A percentile compares a stretch with the other conserved stretches of the same genome.
Evolutionary conservation across 2,329 filamentous ascomycete genomes (phyloP).

Genomic region (Oidium heveae): DNA sequence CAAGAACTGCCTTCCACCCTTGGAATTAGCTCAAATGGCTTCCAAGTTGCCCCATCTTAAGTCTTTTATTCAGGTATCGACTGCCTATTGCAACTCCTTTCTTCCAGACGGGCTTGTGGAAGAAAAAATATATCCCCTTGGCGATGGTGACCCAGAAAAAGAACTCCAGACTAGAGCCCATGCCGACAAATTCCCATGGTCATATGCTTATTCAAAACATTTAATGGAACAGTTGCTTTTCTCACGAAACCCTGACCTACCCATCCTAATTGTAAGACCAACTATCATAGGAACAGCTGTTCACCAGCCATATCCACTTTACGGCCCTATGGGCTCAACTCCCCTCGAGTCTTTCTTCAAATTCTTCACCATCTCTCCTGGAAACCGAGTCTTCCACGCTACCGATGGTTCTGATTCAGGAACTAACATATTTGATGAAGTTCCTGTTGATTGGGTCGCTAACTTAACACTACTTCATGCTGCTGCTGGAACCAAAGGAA

Average conservation of each 20-base stretch:
- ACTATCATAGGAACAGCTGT: conserved; percentile 3
- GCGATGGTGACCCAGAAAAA: too few species aligned
- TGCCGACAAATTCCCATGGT: too few species aligned
- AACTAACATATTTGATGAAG: conserved; percentile 3
- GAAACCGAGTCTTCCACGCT: conserved; percentile 2
- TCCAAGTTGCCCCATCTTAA: conserved; percentile 1
- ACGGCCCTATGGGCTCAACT: conserved; percentile 1
- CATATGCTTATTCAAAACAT: too few species aligned
- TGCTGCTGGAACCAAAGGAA: conserved; percentile 1
- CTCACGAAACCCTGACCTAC: too few species aligned
- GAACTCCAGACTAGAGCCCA: too few species aligned
- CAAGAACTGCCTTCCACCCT: conserved; percentile 2
- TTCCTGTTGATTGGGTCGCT: conserved; percentile 3
- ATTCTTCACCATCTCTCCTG: not conserved
- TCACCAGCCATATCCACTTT: conserved; percentile 2
- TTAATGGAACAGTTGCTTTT: too few species aligned
- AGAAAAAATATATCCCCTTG: too few species aligned
- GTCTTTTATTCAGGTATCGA: conserved; percentile 2
- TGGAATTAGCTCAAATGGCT: conserved; percentile 2
- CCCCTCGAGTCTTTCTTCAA: conserved; percentile 2
- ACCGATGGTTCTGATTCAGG: not conserved
- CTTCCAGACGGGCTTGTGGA: too few species aligned
- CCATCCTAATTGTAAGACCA: too few species aligned
- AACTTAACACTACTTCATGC: conserved; percentile 4
- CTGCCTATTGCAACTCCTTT: conserved; percentile 1